These are phyloP conservation scores for Pyricularia grisea DNA, from an alignment of 2,329 filamentous ascomycete genomes.

Conservation along the genomic window DNA sequence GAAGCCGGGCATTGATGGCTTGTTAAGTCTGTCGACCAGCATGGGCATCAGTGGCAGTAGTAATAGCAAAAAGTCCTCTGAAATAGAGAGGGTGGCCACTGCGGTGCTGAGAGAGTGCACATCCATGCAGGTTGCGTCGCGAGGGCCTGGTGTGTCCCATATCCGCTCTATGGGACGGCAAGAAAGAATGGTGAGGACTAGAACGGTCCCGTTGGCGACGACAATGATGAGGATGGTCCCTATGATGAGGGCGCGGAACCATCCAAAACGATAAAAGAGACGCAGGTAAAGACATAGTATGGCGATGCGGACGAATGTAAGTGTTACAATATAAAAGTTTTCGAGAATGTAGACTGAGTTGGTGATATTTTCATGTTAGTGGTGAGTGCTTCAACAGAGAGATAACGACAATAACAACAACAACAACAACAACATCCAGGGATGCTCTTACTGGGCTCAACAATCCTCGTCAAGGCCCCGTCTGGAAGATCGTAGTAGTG, in stretches of 20 bases:
- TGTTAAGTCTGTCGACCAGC: conserved; percentile 1
- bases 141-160: conserved; percentile 6
- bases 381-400: neutral
- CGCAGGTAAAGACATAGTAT: conserved; percentile 10
- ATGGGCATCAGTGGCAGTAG: conserved; percentile 9
- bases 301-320: conserved; percentile 8
- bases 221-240: conserved; percentile 2
- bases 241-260: conserved; percentile 4
- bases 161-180: conserved; percentile 8
- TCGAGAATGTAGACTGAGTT: conserved; percentile 9
- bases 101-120: conserved; percentile 7
- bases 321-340: conserved; percentile 8
- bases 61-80: conserved; percentile 8
- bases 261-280: conserved; percentile 7
- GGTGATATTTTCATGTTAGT: neutral
- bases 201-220: conserved; percentile 6
- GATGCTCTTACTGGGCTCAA: neutral
- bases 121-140: conserved; percentile 8
- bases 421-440: neutral
- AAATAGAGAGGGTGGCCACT: conserved; percentile 8
- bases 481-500: conserved; percentile 9
- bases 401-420: neutral
- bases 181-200: conserved; percentile 9
- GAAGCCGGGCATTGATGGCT: neutral
- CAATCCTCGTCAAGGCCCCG: conserved; percentile 1